Evolutionary conservation across 2,329 filamentous ascomycete species (phyloP).

Genomic region (Trichoderma aggressivum): DNA sequence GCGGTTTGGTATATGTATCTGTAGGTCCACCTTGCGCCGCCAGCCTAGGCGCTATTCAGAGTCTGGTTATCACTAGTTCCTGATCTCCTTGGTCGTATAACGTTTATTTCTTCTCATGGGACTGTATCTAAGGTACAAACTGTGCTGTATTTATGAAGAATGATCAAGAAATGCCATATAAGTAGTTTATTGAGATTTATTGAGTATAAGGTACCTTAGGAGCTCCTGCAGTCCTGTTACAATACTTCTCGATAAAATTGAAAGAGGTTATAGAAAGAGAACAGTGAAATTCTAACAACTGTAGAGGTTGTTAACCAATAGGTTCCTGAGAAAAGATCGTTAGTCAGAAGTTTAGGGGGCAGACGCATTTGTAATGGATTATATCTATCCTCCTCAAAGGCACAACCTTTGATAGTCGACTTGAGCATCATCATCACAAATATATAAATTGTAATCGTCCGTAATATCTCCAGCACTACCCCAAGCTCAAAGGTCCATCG

Average conservation of each 20-base stretch:
- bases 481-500: background rate
- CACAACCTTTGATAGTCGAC: background rate
- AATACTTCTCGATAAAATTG: background rate
- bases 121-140: background rate
- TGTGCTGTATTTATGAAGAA: no score
- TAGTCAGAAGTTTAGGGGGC: no score
- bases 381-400: no score
- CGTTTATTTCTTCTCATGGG: accelerated
- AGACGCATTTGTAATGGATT: background rate
- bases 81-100: background rate
- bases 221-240: background rate
- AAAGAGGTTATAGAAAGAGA: background rate
- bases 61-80: background rate
- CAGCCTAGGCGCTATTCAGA: background rate
- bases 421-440: background rate
- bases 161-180: no score
- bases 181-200: background rate
- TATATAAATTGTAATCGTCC: background rate
- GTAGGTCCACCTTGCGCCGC: background rate
- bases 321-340: background rate
- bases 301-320: background rate
- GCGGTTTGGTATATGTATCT: background rate
- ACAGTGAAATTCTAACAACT: background rate
- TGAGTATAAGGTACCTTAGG: background rate
- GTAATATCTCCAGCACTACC: background rate